These are phyloP conservation scores for Xylaria sp. DNA, from an alignment of 2,329 filamentous ascomycete genomes.

Conservation along the genomic window DNA sequence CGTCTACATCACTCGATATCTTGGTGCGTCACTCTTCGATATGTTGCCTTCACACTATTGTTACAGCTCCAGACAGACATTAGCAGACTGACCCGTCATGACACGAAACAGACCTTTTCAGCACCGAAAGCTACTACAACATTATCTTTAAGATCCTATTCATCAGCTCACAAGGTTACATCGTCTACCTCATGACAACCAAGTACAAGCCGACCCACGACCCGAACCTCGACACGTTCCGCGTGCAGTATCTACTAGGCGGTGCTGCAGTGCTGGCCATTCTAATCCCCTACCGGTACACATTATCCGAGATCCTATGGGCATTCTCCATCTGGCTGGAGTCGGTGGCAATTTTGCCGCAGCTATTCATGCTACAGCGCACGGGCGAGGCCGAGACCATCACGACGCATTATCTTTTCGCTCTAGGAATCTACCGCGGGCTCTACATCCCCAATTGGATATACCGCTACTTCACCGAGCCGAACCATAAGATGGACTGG, in stretches of 20 bases:
- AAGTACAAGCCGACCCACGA: conserved; percentile 98
- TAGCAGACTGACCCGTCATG: conserved; percentile 14
- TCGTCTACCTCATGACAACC: conserved; percentile 97
- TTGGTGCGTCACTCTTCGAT: conserved; percentile 65
- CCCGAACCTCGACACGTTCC: conserved; percentile 96
- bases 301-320: conserved; percentile 88
- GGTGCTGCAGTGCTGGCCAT: conserved; percentile 82
- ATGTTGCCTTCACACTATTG: not conserved
- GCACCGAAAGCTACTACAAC: conserved; percentile 87
- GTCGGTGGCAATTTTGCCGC: conserved; percentile 93
- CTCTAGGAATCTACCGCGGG: conserved; percentile 88
- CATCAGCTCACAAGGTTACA: conserved; percentile 89
- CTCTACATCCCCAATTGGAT: conserved; percentile 99
- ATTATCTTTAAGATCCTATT: conserved; percentile 96
- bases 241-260: conserved; percentile 91
- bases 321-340: conserved; percentile 99
- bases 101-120: conserved; percentile 77
- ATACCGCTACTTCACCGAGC: conserved; percentile 84
- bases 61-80: not conserved
- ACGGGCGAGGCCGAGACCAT: conserved; percentile 99
- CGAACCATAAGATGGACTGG: conserved; percentile 78
- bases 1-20: conserved; percentile 93
- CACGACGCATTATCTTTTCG: conserved; percentile 97
- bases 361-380: conserved; percentile 97
- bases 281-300: conserved; percentile 87